Evolutionary conservation across 345 rosid genomes (phyloP), one percentile per base, ranked within the genome.

Genomic region (Lenwebbia sp.): DNA sequence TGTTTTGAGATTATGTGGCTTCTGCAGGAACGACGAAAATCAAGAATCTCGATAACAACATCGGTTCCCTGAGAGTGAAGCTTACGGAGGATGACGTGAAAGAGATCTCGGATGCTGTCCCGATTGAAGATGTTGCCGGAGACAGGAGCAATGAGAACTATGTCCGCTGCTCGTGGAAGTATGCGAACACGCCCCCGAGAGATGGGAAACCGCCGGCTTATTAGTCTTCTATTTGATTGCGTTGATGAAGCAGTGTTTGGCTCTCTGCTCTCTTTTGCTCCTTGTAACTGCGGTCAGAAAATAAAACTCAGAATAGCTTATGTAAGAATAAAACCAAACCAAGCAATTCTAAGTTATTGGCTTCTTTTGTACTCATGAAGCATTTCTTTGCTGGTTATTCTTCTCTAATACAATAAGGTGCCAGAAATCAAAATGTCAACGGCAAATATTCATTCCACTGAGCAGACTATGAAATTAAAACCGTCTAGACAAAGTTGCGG

Each of bases 11-110:
- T 14, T 26, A 22, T 50, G 17, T 44, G 47, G 28, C 25, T 19
- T 47, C 25, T 13, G 41, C 62, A 90, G 94, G 95, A 78, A 91
- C 95, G 49, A 91, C 94, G 12, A 90, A 89, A 89, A 87, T 91
- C 4, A 92, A 92, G 89, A 92, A 91, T 89, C 87, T 94, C 85
- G 93, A 89, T 54, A 83, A 83, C 28, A 94, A 92, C 57, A 89
- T 90, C 23, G 91, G 91, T 17, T 89, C 95, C 19, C 17, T 89
- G 82, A 60, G 51, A 83, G 90, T 92, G 84, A 92, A 89, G 85
- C 90, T 92, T 19, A 76, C 86, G 10, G 86, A 83, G 82, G 87
- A 90, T 33, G 93, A 90, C 60, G 51, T 90, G 76, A 87, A 91
- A 85, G 91, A 89, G 87, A 84, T 88, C 55, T 88, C 90, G 4